phyloP scores from a whole-genome alignment of 208 protist genomes.

The Herpetomonas tarakana region DNA sequence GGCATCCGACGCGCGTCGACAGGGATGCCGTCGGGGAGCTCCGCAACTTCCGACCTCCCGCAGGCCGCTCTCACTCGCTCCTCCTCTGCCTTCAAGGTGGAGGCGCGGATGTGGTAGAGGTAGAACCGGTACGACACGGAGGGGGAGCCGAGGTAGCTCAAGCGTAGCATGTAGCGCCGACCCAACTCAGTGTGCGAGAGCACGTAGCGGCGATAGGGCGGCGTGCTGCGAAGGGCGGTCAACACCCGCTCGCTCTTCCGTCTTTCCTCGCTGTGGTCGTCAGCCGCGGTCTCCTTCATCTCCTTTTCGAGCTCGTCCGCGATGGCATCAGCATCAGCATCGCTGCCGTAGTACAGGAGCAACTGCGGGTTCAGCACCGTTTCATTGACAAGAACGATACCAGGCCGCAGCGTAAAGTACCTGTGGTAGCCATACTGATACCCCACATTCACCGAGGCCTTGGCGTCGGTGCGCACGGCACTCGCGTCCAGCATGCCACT shows the following conservation, averaged over 20 bases:
- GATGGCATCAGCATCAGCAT: neutral
- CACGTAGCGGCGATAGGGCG: conserved; percentile 28
- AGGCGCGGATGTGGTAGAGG: conserved; percentile 24
- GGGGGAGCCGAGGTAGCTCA: conserved; percentile 39
- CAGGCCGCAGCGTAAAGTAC: neutral
- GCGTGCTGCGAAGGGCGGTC: neutral
- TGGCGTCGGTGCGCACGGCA: neutral
- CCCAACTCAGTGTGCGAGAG: conserved; percentile 14
- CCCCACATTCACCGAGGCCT: neutral
- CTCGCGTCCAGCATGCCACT: no score
- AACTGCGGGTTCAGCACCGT: conserved; percentile 6
- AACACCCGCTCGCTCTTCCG: neutral
- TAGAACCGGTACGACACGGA: conserved; percentile 37
- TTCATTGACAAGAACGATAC: neutral
- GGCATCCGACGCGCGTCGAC: neutral
- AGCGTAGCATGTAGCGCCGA: conserved; percentile 26
- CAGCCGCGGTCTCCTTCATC: neutral
- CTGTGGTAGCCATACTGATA: neutral
- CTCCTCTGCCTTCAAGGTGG: neutral
- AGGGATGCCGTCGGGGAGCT: neutral
- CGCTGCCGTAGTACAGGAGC: neutral
- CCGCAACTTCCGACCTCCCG: neutral
- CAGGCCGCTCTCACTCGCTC: neutral
- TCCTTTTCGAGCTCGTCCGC: neutral
- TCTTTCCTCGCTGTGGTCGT: no score